Evolutionary conservation across 208 protist genomes (phyloP).

Genomic region (Trypanosoma conorhini): DNA sequence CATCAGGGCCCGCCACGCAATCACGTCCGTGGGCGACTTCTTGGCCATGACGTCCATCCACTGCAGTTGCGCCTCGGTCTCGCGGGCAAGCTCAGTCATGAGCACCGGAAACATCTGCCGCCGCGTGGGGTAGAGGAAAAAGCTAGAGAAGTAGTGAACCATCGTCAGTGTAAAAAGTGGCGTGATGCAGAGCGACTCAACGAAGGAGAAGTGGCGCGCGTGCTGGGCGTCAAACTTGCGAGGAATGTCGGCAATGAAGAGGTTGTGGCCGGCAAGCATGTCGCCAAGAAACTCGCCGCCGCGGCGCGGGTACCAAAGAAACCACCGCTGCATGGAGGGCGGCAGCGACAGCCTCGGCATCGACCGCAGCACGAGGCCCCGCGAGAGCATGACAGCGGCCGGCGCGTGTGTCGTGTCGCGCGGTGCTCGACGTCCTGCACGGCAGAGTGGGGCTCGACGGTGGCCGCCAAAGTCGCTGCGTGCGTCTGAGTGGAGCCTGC

Average conservation of each 20-base stretch:
- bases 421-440: not conserved
- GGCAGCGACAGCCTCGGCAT: not conserved
- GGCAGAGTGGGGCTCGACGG: not conserved
- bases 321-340: slow-evolving; percentile 8
- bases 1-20: slow-evolving; percentile 54
- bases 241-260: slow-evolving; percentile 74
- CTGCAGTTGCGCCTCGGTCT: slow-evolving; percentile 48
- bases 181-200: slow-evolving; percentile 62
- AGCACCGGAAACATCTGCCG: slow-evolving; percentile 41
- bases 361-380: not conserved
- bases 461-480: not conserved
- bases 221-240: slow-evolving; percentile 65
- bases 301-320: slow-evolving; percentile 57
- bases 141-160: slow-evolving; percentile 85
- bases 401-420: not conserved
- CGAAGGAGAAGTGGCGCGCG: slow-evolving; percentile 73
- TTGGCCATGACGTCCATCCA: slow-evolving; percentile 56
- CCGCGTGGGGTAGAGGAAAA: slow-evolving; percentile 63
- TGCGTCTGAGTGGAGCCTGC: not conserved
- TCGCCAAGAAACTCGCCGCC: slow-evolving; percentile 72
- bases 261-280: slow-evolving; percentile 72
- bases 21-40: slow-evolving; percentile 40
- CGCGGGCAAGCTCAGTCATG: slow-evolving; percentile 47
- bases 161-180: slow-evolving; percentile 76
- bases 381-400: slow-evolving; percentile 18